Evolutionary conservation across 768 basidiomycete species (phyloP).

Genomic region (Termitomyces sp.): DNA sequence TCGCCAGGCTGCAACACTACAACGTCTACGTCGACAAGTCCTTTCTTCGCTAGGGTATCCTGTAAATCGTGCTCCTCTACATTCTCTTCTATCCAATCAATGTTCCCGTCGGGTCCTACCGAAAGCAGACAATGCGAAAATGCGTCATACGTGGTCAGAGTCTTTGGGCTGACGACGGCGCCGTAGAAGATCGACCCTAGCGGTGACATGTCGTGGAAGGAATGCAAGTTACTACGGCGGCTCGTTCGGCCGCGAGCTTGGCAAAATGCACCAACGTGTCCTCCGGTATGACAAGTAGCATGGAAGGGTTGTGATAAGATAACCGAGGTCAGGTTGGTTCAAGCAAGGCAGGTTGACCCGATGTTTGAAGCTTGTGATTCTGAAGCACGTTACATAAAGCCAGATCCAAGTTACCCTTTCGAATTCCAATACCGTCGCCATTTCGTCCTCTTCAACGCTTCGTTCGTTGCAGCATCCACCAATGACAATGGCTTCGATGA

Average conservation of each 20-base stretch:
- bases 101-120: slow-evolving; percentile 41
- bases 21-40: slow-evolving; percentile 37
- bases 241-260: slow-evolving; percentile 17
- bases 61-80: slow-evolving; percentile 42
- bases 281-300: too few species aligned
- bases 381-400: too few species aligned
- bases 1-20: slow-evolving; percentile 42
- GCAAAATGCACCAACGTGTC: not conserved
- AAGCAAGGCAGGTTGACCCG: too few species aligned
- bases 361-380: too few species aligned
- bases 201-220: slow-evolving; percentile 4
- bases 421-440: too few species aligned
- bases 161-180: slow-evolving; percentile 48
- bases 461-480: too few species aligned
- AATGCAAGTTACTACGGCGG: not conserved
- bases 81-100: slow-evolving; percentile 68
- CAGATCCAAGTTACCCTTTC: too few species aligned
- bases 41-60: slow-evolving; percentile 46
- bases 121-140: slow-evolving; percentile 50
- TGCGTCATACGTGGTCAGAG: slow-evolving; percentile 34
- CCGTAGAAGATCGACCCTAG: slow-evolving; percentile 37
- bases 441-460: too few species aligned
- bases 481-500: too few species aligned
- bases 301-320: too few species aligned
- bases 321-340: too few species aligned